Conservation (phyloP, 495 filamentous ascomycete species). For the Aspergillus wentii region DNA sequence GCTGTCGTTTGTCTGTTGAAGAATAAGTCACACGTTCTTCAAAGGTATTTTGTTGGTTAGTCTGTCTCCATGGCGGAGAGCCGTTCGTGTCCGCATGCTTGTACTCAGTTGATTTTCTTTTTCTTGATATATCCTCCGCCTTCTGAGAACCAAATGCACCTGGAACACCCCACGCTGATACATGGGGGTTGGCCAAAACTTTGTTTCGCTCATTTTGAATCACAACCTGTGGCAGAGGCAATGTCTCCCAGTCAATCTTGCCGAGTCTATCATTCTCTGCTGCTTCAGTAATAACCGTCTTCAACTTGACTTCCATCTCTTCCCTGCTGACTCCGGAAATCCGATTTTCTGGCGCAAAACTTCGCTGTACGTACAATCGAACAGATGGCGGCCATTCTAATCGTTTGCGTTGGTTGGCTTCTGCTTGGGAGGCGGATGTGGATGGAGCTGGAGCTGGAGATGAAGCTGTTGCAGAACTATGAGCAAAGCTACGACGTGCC, state of each 20-base stretch:
- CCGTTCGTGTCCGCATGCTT: constrained; percentile 34
- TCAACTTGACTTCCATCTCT: constrained; percentile 82
- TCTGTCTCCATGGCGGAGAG: constrained; percentile 68
- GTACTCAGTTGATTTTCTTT: constrained; percentile 75
- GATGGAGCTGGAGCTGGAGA: constrained; percentile 20
- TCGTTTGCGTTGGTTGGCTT: constrained; percentile 28
- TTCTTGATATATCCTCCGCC: constrained; percentile 44
- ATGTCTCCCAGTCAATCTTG: constrained; percentile 71
- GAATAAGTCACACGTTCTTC: constrained; percentile 73
- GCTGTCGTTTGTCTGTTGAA: constrained; percentile 55
- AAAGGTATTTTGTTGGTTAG: constrained; percentile 58
- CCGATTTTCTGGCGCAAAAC: constrained; percentile 68
- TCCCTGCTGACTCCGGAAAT: constrained; percentile 56
- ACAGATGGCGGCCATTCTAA: constrained; percentile 73
- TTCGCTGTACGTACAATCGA: constrained; percentile 76
- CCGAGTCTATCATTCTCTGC: constrained; percentile 65
- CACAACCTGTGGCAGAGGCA: constrained; percentile 84
- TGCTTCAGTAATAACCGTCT: constrained; percentile 75
- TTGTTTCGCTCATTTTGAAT: constrained; percentile 66
- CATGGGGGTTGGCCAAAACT: constrained; percentile 31
- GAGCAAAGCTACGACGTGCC: constrained; percentile 42
- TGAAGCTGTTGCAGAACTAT: constrained; percentile 16
- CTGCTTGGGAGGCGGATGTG: constrained; percentile 10
- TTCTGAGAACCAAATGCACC: constrained; percentile 24
- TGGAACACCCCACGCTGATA: constrained; percentile 32